Evolutionary conservation across 2,329 filamentous ascomycete genomes (phyloP), one percentile per base, ranked within the genome.

Genomic region (Coniella vitis): DNA sequence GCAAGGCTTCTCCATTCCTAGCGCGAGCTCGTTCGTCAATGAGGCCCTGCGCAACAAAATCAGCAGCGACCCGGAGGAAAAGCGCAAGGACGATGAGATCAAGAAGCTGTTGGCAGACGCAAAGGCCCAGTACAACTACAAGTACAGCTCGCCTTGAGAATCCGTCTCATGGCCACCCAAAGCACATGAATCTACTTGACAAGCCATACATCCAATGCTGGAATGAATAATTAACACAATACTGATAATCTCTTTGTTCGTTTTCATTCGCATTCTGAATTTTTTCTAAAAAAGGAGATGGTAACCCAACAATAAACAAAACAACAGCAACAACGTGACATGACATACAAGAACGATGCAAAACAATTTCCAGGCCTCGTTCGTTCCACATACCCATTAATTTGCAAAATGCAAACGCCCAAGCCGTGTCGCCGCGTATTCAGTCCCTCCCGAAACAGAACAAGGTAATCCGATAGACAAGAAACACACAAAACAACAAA

Each of bases 1-100:
- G 66, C 82, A 76, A 66, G 86, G 84, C 1, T 67, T 78, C 16
- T 69, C 79, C 58, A 71, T 88, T 8, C 86, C 86, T 0, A 65
- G 67, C 14, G 65, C 65, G 53, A 63, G 62, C 34, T 36, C 52
- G 0, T 58, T 74, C 13, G 48, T 21, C 5, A 78, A 80, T 55
- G 65, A 60, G 1, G 51, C 57, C 2, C 63, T 73, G 46, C 49
- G 63, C 54, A 61, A 68, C 61, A 64, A 64, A 21, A 44, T 76
- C 37, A 48, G 52, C 49, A 66, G 70, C 58, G 64, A 71, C 3
- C 71, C 78, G 32, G 62, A 67, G 19, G 74, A 69, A 53, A 71
- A 65, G 58, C 64, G 72, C 62, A 66, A 69, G 58, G 66, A 73
- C 53, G 64, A 68, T 45, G 65, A 66, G 58, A 38, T 52, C 14